A percentile compares a stretch with the other conserved stretches of the same genome.
phyloP scores from a whole-genome alignment of 352 stramenopile species.

The Globisporangium paddicum region DNA sequence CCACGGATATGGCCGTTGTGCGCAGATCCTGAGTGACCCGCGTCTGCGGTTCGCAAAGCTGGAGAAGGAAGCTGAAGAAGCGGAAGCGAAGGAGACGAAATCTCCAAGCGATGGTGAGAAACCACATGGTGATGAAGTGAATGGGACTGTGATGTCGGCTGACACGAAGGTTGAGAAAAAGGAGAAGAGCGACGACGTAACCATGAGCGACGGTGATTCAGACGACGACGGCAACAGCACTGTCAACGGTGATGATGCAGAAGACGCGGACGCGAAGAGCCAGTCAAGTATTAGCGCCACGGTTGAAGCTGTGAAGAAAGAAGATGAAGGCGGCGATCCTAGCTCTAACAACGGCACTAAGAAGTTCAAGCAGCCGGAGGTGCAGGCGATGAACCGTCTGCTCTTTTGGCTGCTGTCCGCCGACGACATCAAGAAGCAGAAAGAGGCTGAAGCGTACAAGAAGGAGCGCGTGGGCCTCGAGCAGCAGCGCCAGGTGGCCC shows the following conservation, averaged over 20 bases:
- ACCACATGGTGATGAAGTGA: not conserved
- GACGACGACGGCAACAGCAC: slow-evolving; percentile 41
- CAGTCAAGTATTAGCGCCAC: not conserved
- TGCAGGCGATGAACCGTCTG: slow-evolving; percentile 88
- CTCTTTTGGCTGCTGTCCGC: slow-evolving; percentile 83
- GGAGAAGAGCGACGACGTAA: slow-evolving; percentile 17
- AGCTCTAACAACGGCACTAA: slow-evolving; percentile 10
- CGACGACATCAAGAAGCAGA: slow-evolving; percentile 80
- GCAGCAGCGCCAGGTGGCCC: slow-evolving; percentile 59
- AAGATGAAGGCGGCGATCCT: slow-evolving; percentile 3
- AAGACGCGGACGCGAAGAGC: slow-evolving; percentile 20
- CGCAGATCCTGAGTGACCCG: slow-evolving; percentile 73
- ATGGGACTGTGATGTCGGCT: not conserved
- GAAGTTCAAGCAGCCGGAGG: slow-evolving; percentile 82
- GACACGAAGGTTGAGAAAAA: slow-evolving; percentile 8
- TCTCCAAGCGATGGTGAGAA: not conserved
- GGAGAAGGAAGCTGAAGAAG: slow-evolving; percentile 37
- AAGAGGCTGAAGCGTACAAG: slow-evolving; percentile 74
- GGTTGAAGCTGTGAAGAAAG: slow-evolving; percentile 19
- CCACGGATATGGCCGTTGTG: slow-evolving; percentile 80
- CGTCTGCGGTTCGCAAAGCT: slow-evolving; percentile 68
- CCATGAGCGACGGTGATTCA: slow-evolving; percentile 46
- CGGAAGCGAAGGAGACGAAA: slow-evolving; percentile 6
- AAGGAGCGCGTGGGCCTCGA: slow-evolving; percentile 66
- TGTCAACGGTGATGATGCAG: slow-evolving; percentile 28